Evolutionary conservation across 805 yeast genomes (phyloP), one percentile per base, ranked within the genome.

Genomic region (Wickerhamiella galacta): DNA sequence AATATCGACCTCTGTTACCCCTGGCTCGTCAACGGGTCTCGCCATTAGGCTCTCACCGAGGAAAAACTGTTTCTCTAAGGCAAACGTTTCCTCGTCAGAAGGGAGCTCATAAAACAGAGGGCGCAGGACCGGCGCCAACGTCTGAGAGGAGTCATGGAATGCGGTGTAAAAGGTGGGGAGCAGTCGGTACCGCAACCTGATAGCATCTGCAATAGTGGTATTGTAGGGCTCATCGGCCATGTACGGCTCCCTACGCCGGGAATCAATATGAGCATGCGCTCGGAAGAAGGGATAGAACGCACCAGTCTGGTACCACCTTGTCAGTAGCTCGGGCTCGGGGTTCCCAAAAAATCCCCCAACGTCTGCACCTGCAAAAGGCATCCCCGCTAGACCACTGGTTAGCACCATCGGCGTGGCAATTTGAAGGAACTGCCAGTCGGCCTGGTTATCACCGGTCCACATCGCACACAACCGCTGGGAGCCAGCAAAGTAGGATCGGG

Each of bases 361-460:
- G 58, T 90, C 99, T 6, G 95, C 87, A 6, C 99, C 99, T 5
- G 78, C 67, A 57, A 85, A 87, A 20, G 95, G 94, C 72, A 72
- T 75, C 6, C 93, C 93, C 1, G 71, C 80, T 19, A 80, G 59
- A 30, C 83, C 82, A 42, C 75, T 66, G 3, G 92, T 79, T 38
- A 90, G 60, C 11, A 81, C 54, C 94, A 83, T 85, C 5, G 96
- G 95, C 28, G 82, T 66, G 0, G 95, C 80, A 4, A 70, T 64
- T 43, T 66, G 63, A 39, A 90, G 61, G 47, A 82, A 78, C 40
- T 76, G 90, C 98, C 98, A 90, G 43, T 67, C 75, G 3, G 95
- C 81, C 67, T 71, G 75, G 53, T 87, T 90, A 53, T 90, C 99
- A 28, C 99, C 99, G 0, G 95, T 82, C 99, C 98, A 90, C 70